Evolutionary conservation across 345 rosid genomes (phyloP).

Genomic region (Lepidium aucheri): DNA sequence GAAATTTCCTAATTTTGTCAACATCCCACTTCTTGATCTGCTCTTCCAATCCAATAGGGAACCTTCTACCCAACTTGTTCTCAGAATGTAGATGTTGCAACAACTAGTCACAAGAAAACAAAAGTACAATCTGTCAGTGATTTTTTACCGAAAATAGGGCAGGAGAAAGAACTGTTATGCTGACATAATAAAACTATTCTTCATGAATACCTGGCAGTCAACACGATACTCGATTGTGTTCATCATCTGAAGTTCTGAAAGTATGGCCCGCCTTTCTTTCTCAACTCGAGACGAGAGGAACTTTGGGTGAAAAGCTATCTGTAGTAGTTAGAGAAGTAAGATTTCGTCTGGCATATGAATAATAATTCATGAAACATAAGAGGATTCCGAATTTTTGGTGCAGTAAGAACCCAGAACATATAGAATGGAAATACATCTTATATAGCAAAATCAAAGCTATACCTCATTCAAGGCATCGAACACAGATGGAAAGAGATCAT

Average conservation of each 20-base stretch:
- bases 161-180: slow-evolving; percentile 2
- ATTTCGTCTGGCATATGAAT: neutral
- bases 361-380: neutral
- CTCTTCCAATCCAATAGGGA: slow-evolving; percentile 97
- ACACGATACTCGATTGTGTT: slow-evolving; percentile 99
- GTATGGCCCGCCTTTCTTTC: slow-evolving; percentile 97
- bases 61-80: slow-evolving; percentile 94
- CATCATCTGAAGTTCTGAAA: slow-evolving; percentile 99
- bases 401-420: neutral
- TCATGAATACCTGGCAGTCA: slow-evolving; percentile 78
- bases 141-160: neutral
- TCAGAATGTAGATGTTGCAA: slow-evolving; percentile 97
- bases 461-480: slow-evolving; percentile 98
- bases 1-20: slow-evolving; percentile 95
- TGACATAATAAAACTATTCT: slow-evolving; percentile 18
- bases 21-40: slow-evolving; percentile 99
- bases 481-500: slow-evolving; percentile 73
- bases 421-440: slow-evolving; percentile 3
- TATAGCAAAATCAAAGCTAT: slow-evolving; percentile 4
- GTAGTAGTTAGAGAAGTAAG: slow-evolving; percentile 19
- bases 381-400: neutral
- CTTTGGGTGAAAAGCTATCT: slow-evolving; percentile 95
- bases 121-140: neutral
- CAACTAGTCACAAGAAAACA: slow-evolving; percentile 42
- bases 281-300: slow-evolving; percentile 95